Conservation (phyloP, 805 yeast species). For the Millerozyma miso region DNA sequence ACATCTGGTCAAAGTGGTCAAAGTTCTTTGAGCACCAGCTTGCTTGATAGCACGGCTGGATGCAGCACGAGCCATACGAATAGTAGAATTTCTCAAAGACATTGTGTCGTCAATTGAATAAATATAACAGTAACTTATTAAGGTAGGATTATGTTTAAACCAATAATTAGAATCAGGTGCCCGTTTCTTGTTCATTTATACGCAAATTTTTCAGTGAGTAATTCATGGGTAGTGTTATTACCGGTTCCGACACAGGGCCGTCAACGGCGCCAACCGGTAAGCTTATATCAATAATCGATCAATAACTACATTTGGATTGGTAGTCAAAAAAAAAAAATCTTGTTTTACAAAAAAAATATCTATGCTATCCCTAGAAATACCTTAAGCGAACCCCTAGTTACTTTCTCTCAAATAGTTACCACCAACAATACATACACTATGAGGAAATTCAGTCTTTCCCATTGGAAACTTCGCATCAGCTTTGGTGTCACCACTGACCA, state of each 20-base stretch:
- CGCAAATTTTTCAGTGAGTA: neutral
- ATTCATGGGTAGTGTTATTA: neutral
- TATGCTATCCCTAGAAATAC: neutral
- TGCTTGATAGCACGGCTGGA: constrained; percentile 37
- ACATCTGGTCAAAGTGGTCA: constrained; percentile 51
- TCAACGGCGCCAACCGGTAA: constrained; percentile 2
- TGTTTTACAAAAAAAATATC: neutral
- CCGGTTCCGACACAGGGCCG: constrained; percentile 6
- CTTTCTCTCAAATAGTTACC: neutral
- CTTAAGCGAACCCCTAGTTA: neutral
- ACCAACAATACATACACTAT: neutral
- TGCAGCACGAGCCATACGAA: constrained; percentile 46
- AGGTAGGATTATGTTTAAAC: neutral
- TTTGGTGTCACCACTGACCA: neutral
- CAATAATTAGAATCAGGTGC: neutral
- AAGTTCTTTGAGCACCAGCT: constrained; percentile 61
- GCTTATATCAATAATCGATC: neutral
- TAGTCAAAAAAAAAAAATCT: neutral
- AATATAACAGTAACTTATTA: neutral
- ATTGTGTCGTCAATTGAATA: constrained; percentile 12
- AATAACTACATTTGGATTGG: neutral
- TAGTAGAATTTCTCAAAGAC: constrained; percentile 43
- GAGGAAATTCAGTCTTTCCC: neutral
- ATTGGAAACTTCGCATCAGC: neutral
- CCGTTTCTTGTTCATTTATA: neutral